Evolutionary conservation across 2,329 filamentous ascomycete genomes (phyloP), one percentile per base, ranked within the genome.

Genomic region (Scedosporium boydii): DNA sequence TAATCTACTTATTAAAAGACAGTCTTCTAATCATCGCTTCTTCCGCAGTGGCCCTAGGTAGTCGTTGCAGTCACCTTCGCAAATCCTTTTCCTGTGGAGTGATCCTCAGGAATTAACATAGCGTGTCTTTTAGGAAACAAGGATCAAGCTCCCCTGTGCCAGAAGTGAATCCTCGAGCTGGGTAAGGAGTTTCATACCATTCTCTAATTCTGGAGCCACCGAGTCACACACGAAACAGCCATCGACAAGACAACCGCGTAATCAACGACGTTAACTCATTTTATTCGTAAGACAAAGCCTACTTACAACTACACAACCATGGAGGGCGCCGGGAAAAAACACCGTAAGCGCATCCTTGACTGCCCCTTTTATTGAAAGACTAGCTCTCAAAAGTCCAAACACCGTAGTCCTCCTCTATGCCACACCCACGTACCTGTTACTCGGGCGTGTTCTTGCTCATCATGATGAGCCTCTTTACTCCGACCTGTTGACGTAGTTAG

Each of bases 361-460:
- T 21, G 44, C 21, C 51, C 51, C 18, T 27, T 55, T 55, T 55
- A 23, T 26, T 55, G 18, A 23, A 6, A 55, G 23, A 18, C 23
- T 18, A 14, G 18, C 51, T 55, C 12, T 26, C 51, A 55, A 55
- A 21, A n/a, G 21, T 48, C 51, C 51, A 29, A 55, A 38, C 34
- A 38, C 34, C 34, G 10, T 38, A 38, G 6, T 38, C 10, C 34
- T 38, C 34, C 34, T 38, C 34, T 38, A 38, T 38, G 34, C 9
- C 4, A 12, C 34, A 38, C 34, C 9, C 9, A 14, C 51, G 18
- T 1, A 55, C 51, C 23, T 23, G 6, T 55, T 75, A 61, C 34
- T 70, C 87, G 64, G 87, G 84, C 7, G 88, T 91, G 41, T 85
- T 87, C 75, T 87, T 87, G 78, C 88, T 91, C 89, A 92, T 91